Percentiles rank a stretch among this genome's conserved stretches.
phyloP scores from a whole-genome alignment of 75 land plant genomes.

The Cupressus sempervirens region DNA sequence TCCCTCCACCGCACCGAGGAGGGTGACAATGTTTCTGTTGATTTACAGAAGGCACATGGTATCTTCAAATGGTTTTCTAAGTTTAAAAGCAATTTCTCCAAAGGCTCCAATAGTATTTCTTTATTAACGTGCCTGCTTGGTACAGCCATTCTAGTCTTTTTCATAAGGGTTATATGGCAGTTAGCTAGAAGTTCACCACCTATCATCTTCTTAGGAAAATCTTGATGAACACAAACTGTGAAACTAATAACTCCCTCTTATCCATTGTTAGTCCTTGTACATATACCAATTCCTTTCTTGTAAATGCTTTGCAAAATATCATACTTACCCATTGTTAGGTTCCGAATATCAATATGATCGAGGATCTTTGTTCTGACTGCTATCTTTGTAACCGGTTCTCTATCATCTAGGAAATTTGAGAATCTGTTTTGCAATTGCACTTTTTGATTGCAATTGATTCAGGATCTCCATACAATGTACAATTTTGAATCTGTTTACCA shows the following conservation, averaged over 20 bases:
- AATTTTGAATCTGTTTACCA: neutral
- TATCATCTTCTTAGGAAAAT: neutral
- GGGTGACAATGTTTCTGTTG: neutral
- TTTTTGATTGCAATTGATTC: neutral
- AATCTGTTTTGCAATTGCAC: neutral
- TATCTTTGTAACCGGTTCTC: neutral
- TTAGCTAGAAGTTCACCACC: constrained; percentile 3
- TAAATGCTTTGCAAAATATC: neutral
- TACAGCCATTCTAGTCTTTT: neutral
- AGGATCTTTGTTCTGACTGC: neutral
- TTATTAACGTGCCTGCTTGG: constrained; percentile 1
- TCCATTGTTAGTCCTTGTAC: neutral
- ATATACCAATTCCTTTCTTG: neutral
- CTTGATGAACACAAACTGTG: neutral
- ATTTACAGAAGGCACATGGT: constrained; percentile 1
- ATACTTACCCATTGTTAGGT: neutral
- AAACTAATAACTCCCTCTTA: neutral
- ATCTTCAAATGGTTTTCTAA: neutral
- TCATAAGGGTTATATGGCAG: neutral
- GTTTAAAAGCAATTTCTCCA: neutral
- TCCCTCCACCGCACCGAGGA: neutral
- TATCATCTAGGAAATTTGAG: constrained; percentile 1
- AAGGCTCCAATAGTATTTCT: neutral
- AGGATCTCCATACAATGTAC: constrained; percentile 7
- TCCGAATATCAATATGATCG: neutral